phyloP scores from a whole-genome alignment of 1,139 yeast genomes.

The Protomyces lactucae-debilis region DNA sequence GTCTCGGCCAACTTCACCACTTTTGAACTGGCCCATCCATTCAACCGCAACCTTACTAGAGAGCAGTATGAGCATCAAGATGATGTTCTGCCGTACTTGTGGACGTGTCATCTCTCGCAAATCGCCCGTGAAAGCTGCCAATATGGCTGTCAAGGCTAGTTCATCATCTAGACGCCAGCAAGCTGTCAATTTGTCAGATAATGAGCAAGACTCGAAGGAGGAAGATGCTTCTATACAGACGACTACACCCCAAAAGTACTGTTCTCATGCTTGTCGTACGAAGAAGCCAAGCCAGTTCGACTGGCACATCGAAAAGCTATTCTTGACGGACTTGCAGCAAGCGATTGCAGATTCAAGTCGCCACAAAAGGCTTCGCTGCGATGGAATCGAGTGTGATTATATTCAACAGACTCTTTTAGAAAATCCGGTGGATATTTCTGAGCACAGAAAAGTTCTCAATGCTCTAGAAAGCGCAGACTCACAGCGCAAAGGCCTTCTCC shows the following conservation, averaged over 20 bases:
- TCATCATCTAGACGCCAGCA: background rate
- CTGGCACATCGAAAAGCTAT: background rate
- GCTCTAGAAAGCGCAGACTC: background rate
- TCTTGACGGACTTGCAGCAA: background rate
- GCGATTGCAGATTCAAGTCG: background rate
- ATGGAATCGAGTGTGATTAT: constrained; percentile 7
- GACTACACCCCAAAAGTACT: constrained; percentile 14
- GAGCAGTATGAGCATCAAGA: background rate
- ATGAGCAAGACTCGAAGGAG: background rate
- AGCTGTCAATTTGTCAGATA: background rate
- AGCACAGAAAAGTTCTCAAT: background rate
- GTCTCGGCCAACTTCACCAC: no score
- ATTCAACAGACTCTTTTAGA: constrained; percentile 1
- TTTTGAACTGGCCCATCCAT: no score
- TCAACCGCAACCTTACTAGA: no score
- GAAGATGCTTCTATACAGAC: background rate
- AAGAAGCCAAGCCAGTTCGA: constrained; percentile 9
- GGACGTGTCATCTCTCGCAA: constrained; percentile 17
- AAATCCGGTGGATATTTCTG: background rate
- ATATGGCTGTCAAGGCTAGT: background rate
- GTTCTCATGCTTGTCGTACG: constrained; percentile 11
- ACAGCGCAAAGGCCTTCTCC: background rate
- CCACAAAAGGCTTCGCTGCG: background rate
- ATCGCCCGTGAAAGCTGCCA: background rate
- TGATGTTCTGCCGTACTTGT: constrained; percentile 16